Base-by-base conservation (phyloP, 108 stramenopile genomes). In the Pinguiococcus pyrenoidosus region DNA sequence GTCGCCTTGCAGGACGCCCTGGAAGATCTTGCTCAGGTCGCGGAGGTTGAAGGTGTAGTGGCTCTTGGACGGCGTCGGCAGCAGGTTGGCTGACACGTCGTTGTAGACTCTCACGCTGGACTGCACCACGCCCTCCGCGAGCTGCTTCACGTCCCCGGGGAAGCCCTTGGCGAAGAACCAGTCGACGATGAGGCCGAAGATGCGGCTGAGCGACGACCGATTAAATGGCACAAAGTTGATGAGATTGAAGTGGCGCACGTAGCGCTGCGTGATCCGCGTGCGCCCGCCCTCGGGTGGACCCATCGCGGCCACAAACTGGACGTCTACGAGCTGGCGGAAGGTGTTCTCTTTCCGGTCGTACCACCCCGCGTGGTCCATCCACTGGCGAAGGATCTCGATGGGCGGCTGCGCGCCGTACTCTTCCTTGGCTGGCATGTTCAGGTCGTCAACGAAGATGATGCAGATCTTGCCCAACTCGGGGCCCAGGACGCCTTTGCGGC, bases 361-460 rank as follows among this genome's bases (percentile, higher is more conserved):
- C 44, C 44, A 44, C 14, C 78, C 78, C 32, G 32, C 47, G 58
- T 77, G 75, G 51, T 79, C 78, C 71, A 77, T 77, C 66, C 62
- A 74, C 58, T 79, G 78, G 12, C 78, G 45, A 32, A 79, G 49
- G 10, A 79, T 60, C 46, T 79, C 78, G 20, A 77, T 77, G 7
- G 78, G 75, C 8, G 78, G 78, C 64, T 79, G 78, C 21, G 78
- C 78, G 17, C 78, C 78, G 39, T 77, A 79, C 41, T 59, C 68
- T 48, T 79, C 78, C 66, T 75, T 73, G 28, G 78, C 75, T n/a
- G 78, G 78, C 78, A 79, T 79, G 58, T 79, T 79, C 33, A 79
- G 63, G 36, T 79, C 78, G 40, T 79, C 78, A 23, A 79, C 76
- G 42, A 79, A 74, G 18, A 79, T 45, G 28, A 79, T 42, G 36